These are phyloP conservation scores for Picea mariana DNA, from an alignment of 83 land plant species.

Conservation along the genomic window DNA sequence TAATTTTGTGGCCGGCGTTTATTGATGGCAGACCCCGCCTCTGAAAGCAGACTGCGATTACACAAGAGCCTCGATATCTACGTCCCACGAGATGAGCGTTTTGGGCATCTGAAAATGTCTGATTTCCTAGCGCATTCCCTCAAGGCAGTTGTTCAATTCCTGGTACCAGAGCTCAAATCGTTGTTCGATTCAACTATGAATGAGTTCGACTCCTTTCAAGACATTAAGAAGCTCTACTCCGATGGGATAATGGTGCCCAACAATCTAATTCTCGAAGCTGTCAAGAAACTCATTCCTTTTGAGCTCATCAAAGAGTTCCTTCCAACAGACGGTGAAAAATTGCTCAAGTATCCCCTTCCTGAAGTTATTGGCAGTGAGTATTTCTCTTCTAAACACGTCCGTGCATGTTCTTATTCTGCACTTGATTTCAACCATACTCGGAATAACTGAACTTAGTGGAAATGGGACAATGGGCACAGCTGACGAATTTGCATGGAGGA, in stretches of 20 bases:
- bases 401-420: background rate
- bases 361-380: constrained; percentile 37
- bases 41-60: constrained; percentile 46
- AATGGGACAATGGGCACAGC: constrained; percentile 23
- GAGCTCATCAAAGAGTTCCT: constrained; percentile 10
- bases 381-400: background rate
- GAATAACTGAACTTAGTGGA: background rate
- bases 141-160: constrained; percentile 44
- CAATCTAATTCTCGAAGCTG: background rate
- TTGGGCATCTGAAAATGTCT: constrained; percentile 61
- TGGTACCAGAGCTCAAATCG: constrained; percentile 41
- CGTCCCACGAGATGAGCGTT: constrained; percentile 75
- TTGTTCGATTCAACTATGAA: constrained; percentile 37
- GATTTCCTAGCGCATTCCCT: constrained; percentile 60
- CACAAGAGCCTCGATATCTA: constrained; percentile 47
- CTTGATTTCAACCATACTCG: background rate
- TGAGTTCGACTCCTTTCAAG: constrained; percentile 60
- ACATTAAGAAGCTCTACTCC: constrained; percentile 50
- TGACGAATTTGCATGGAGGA: constrained; percentile 38
- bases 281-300: constrained; percentile 10
- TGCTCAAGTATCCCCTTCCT: constrained; percentile 37
- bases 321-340: background rate
- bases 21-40: constrained; percentile 43
- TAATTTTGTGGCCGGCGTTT: too few relatives aligned
- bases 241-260: constrained; percentile 47